Conservation (phyloP, 2,329 filamentous ascomycete species). For the Colletotrichum sp. region DNA sequence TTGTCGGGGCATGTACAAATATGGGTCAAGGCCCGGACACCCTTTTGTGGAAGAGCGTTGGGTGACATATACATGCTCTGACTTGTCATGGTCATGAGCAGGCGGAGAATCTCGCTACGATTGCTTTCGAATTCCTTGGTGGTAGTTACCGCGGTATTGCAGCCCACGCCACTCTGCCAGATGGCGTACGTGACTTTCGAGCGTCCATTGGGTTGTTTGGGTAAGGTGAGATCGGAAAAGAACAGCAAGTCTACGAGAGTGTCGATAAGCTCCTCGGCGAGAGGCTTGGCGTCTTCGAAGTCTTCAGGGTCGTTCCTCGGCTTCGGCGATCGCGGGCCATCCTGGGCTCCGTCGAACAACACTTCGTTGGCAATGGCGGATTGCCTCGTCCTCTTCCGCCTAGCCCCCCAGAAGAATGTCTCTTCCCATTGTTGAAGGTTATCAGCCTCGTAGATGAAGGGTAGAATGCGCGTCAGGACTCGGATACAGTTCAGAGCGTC, state of each 20-base stretch:
- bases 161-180: constrained; percentile 97
- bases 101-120: constrained; percentile 84
- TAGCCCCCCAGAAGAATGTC: constrained; percentile 86
- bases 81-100: constrained; percentile 85
- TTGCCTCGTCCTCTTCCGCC: constrained; percentile 74
- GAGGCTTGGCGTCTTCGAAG: constrained; percentile 82
- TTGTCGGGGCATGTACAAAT: constrained; percentile 89
- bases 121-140: constrained; percentile 95
- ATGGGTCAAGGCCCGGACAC: constrained; percentile 85
- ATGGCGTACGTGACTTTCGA: constrained; percentile 90
- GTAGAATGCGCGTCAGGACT: constrained; percentile 85
- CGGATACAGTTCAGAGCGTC: constrained; percentile 96
- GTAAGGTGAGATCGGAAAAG: constrained; percentile 87
- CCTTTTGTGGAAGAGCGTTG: constrained; percentile 78
- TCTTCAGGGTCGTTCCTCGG: constrained; percentile 62
- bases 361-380: constrained; percentile 74
- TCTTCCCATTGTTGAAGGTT: constrained; percentile 86
- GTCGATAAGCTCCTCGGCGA: constrained; percentile 92
- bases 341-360: constrained; percentile 79
- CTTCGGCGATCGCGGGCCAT: constrained; percentile 24
- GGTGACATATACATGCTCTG: constrained; percentile 94
- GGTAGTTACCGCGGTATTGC: constrained; percentile 85
- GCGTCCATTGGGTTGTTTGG: constrained; percentile 72
- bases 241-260: constrained; percentile 89
- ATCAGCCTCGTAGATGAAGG: constrained; percentile 91